A percentile compares a stretch with the other conserved stretches of the same genome.
These are phyloP conservation scores for Aureobasidium sp. DNA, from an alignment of 2,329 filamentous ascomycete species.

Conservation along the genomic window DNA sequence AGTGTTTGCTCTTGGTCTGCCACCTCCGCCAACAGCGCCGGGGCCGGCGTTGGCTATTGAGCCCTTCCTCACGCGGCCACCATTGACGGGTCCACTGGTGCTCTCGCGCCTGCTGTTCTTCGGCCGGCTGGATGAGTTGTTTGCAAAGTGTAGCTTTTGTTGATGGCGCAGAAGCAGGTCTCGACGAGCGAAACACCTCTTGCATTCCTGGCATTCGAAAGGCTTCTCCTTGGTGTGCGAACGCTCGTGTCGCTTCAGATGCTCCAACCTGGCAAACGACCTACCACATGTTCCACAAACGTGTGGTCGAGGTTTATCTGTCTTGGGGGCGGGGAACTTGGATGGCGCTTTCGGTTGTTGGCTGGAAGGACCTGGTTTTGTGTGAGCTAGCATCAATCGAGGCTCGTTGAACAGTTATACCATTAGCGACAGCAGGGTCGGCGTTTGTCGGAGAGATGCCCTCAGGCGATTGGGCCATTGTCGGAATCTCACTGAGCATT, in stretches of 20 bases:
- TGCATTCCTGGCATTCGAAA: slow-evolving; percentile 92
- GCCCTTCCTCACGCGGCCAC: slow-evolving; percentile 81
- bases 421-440: not conserved
- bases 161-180: slow-evolving; percentile 91
- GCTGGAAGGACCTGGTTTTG: not conserved
- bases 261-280: slow-evolving; percentile 90
- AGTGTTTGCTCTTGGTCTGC: slow-evolving; percentile 83
- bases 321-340: slow-evolving; percentile 75
- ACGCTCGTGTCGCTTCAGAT: slow-evolving; percentile 92
- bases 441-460: not conserved
- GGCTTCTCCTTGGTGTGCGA: slow-evolving; percentile 99
- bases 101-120: slow-evolving; percentile 82
- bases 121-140: slow-evolving; percentile 77
- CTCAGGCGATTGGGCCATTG: not conserved
- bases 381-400: not conserved
- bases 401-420: not conserved
- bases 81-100: slow-evolving; percentile 60
- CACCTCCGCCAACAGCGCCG: slow-evolving; percentile 37
- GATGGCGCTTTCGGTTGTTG: slow-evolving; percentile 1
- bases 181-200: slow-evolving; percentile 86
- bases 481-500: not conserved
- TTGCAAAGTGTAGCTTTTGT: slow-evolving; percentile 95
- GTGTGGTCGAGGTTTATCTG: slow-evolving; percentile 93
- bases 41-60: slow-evolving; percentile 63
- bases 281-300: slow-evolving; percentile 85